Evolutionary conservation across 495 filamentous ascomycete genomes (phyloP).

Genomic region (Glutinoglossum americanum): DNA sequence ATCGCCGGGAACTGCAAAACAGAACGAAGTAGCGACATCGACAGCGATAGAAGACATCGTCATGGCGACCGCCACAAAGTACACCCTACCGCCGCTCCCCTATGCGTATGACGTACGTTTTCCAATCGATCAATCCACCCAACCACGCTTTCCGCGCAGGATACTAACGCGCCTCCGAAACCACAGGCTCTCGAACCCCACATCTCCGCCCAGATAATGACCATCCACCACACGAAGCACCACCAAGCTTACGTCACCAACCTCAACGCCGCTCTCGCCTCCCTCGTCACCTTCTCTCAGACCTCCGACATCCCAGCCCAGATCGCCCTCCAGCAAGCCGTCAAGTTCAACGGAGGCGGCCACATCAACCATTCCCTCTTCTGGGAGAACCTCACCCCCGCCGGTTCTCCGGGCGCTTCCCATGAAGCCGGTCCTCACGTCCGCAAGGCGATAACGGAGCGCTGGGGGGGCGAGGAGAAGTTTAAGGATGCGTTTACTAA

Average conservation of each 20-base stretch:
- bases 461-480: slow-evolving; percentile 50
- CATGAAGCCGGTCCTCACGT: slow-evolving; percentile 40
- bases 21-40: neutral
- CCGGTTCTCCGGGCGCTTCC: slow-evolving; percentile 50
- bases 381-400: slow-evolving; percentile 81
- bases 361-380: slow-evolving; percentile 87
- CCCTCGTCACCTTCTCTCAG: slow-evolving; percentile 33
- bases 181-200: slow-evolving; percentile 60
- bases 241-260: slow-evolving; percentile 62
- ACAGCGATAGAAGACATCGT: neutral
- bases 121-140: neutral
- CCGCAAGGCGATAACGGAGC: slow-evolving; percentile 45
- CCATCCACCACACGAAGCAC: slow-evolving; percentile 65
- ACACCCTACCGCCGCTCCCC: neutral
- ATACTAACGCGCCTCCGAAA: too few species aligned
- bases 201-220: slow-evolving; percentile 96
- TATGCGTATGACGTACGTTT: neutral
- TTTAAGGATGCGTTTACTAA: slow-evolving; percentile 61
- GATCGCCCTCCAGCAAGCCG: slow-evolving; percentile 60
- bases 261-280: slow-evolving; percentile 41
- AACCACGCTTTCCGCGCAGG: too few species aligned
- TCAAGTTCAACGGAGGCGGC: slow-evolving; percentile 95
- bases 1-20: neutral
- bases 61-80: neutral
- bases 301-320: slow-evolving; percentile 41